A percentile compares a stretch with the other conserved stretches of the same genome.
Evolutionary conservation across 768 basidiomycete genomes (phyloP).

Genomic region (Trametes coccinea): DNA sequence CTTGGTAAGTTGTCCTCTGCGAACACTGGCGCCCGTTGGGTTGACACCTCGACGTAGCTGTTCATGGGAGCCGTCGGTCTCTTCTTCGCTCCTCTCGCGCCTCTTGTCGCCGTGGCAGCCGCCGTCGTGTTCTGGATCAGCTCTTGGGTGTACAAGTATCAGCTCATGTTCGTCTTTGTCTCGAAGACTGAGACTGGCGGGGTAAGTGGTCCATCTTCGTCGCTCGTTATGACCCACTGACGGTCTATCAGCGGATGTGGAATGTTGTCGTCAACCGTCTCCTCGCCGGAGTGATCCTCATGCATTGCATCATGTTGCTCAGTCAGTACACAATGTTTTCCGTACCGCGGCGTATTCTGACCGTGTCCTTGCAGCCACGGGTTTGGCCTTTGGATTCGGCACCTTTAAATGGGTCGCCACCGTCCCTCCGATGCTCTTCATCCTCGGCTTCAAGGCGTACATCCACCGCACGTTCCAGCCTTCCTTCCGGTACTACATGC

Average conservation of each 20-base stretch:
- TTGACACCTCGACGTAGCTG: constrained; percentile 42
- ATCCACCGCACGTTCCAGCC: constrained; percentile 66
- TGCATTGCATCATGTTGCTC: constrained; percentile 85
- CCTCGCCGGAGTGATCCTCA: constrained; percentile 72
- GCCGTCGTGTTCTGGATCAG: constrained; percentile 86
- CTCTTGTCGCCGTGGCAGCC: constrained; percentile 81
- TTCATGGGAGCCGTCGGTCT: constrained; percentile 94
- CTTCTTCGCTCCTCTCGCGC: constrained; percentile 93
- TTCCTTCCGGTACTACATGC: constrained; percentile 81
- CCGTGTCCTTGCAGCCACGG: constrained; percentile 59
- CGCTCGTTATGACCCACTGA: background rate
- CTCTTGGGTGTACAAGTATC: constrained; percentile 92
- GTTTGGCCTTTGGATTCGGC: constrained; percentile 70
- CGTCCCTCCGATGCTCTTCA: constrained; percentile 83
- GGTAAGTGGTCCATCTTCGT: constrained; percentile 44
- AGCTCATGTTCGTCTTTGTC: constrained; percentile 92
- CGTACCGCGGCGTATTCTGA: background rate
- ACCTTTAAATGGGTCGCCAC: constrained; percentile 79
- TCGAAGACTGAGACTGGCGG: constrained; percentile 93
- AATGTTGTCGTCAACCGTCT: constrained; percentile 92
- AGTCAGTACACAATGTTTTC: constrained; percentile 52
- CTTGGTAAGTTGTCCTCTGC: background rate
- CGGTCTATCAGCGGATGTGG: constrained; percentile 71
- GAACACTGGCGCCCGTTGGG: constrained; percentile 10
- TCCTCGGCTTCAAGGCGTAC: constrained; percentile 84